phyloP scores from a whole-genome alignment of 495 filamentous ascomycete species.

The Rusavskia elegans region DNA sequence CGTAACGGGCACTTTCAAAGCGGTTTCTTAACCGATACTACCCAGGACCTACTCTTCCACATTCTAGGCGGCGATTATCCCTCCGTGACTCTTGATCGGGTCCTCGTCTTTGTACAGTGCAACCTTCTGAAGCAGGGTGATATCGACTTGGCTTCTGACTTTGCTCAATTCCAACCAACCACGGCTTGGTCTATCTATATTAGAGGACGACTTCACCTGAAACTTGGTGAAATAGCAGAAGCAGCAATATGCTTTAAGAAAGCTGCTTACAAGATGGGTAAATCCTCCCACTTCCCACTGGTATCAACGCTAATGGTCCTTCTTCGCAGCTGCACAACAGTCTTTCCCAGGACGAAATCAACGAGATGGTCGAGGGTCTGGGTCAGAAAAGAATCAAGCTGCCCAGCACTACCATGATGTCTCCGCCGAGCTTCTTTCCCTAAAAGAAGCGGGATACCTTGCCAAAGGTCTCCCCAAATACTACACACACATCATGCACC shows the following conservation, averaged over 20 bases:
- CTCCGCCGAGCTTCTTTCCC: slow-evolving; percentile 47
- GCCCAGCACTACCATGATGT: slow-evolving; percentile 17
- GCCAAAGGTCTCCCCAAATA: slow-evolving; percentile 66
- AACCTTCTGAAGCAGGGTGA: slow-evolving; percentile 52
- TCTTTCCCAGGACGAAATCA: not conserved
- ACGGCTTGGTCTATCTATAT: slow-evolving; percentile 70
- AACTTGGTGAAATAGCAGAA: slow-evolving; percentile 49
- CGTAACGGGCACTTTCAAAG: slow-evolving; percentile 25
- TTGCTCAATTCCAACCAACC: slow-evolving; percentile 48
- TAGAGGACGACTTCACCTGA: slow-evolving; percentile 64
- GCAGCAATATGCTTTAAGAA: slow-evolving; percentile 69
- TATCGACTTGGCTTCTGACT: slow-evolving; percentile 59
- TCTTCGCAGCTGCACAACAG: not conserved
- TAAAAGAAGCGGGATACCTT: slow-evolving; percentile 56
- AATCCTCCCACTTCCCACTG: slow-evolving; percentile 16
- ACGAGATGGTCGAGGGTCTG: no score
- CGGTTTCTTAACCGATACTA: slow-evolving; percentile 30
- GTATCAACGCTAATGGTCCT: not conserved
- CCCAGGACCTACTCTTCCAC: slow-evolving; percentile 34
- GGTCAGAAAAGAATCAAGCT: no score
- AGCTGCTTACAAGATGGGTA: slow-evolving; percentile 69
- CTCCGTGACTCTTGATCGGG: slow-evolving; percentile 28
- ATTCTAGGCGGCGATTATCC: slow-evolving; percentile 24
- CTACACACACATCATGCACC: slow-evolving; percentile 66
- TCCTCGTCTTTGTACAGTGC: slow-evolving; percentile 47